Conservation (phyloP, 164 flowering plant genomes). For the Chimonanthus salicifolius region DNA sequence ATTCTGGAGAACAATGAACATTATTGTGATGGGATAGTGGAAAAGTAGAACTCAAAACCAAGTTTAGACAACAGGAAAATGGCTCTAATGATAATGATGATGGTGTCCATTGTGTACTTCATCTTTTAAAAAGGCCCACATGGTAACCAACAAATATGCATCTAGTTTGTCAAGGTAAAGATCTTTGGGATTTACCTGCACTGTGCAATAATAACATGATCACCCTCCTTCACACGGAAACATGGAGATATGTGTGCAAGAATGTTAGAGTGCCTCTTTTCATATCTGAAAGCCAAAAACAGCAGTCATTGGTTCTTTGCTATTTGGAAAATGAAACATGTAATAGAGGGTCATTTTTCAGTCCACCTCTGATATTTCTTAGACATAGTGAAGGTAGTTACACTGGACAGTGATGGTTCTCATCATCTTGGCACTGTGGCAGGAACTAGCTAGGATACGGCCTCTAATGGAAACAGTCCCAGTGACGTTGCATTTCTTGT, state of each 20-base stretch:
- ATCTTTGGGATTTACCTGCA: slow-evolving; percentile 9
- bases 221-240: slow-evolving; percentile 36
- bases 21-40: too few species aligned
- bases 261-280: slow-evolving; percentile 32
- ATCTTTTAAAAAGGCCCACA: too few species aligned
- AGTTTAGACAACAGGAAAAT: too few species aligned
- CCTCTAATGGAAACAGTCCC: slow-evolving; percentile 24
- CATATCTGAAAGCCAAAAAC: slow-evolving; percentile 11
- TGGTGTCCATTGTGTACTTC: too few species aligned
- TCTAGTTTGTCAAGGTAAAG: too few species aligned
- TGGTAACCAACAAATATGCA: too few species aligned
- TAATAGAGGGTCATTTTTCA: neutral
- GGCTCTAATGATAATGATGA: too few species aligned
- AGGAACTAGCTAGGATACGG: slow-evolving; percentile 23
- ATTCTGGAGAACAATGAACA: too few species aligned
- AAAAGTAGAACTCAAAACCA: too few species aligned
- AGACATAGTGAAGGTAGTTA: slow-evolving; percentile 24
- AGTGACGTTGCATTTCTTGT: slow-evolving; percentile 27
- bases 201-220: slow-evolving; percentile 28
- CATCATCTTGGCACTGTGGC: slow-evolving; percentile 30
- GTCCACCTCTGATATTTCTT: slow-evolving; percentile 25
- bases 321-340: neutral
- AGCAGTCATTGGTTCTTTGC: neutral
- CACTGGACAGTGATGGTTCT: slow-evolving; percentile 27
- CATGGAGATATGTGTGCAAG: slow-evolving; percentile 30